phyloP scores from a whole-genome alignment of 805 yeast genomes.

The Kluyveromyces starmeri region DNA sequence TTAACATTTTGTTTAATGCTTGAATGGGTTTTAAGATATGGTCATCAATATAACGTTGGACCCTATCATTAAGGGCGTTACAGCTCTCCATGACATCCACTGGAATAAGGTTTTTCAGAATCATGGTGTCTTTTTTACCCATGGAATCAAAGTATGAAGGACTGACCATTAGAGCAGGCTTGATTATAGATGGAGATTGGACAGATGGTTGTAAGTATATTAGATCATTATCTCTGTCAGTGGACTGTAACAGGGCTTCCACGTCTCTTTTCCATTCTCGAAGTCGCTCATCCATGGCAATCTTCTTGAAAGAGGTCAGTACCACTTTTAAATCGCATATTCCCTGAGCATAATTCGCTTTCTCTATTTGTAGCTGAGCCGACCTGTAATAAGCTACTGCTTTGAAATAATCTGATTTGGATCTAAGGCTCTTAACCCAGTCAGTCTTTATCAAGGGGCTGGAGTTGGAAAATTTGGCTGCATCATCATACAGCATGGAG shows the following conservation, averaged over 20 bases:
- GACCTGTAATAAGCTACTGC: conserved; percentile 65
- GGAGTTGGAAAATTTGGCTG: conserved; percentile 35
- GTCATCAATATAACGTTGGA: conserved; percentile 40
- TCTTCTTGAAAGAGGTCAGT: conserved; percentile 29
- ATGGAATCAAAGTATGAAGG: conserved; percentile 34
- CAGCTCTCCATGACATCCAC: conserved; percentile 55
- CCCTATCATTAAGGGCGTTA: conserved; percentile 59
- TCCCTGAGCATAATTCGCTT: conserved; percentile 57
- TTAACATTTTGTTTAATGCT: conserved; percentile 37
- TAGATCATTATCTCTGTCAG: conserved; percentile 75
- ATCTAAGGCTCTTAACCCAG: conserved; percentile 53
- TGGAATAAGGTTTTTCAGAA: conserved; percentile 58
- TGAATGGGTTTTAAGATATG: conserved; percentile 41
- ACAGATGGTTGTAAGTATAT: conserved; percentile 68
- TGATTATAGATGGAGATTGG: conserved; percentile 33
- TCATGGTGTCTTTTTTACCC: conserved; percentile 15
- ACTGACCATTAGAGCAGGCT: conserved; percentile 48
- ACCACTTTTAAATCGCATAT: conserved; percentile 40
- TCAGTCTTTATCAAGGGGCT: conserved; percentile 48
- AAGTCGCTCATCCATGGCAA: conserved; percentile 34
- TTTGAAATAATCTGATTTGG: conserved; percentile 56
- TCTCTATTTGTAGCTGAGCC: conserved; percentile 33
- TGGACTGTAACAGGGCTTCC: conserved; percentile 36
- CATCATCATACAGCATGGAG: conserved; percentile 43
- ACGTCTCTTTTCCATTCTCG: conserved; percentile 40